Evolutionary conservation across 1,284 basidiomycete genomes (phyloP).

Genomic region (Ganoderma multipileum): DNA sequence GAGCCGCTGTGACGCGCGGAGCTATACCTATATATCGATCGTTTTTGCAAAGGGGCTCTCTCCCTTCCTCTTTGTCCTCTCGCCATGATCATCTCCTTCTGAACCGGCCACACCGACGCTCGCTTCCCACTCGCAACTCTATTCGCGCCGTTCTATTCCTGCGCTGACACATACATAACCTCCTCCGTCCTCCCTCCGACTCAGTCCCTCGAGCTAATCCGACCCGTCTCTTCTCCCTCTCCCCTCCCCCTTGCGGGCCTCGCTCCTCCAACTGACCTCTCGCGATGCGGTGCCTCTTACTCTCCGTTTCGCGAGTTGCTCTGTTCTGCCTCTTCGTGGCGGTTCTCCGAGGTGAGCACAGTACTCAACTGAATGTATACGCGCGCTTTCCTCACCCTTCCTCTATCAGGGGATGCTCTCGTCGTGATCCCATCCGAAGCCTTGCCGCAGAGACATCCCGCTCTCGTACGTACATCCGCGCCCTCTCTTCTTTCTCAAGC

Average conservation of each 20-base stretch:
- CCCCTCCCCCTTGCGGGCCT: background rate
- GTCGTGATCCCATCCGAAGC: background rate
- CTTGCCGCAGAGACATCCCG: background rate
- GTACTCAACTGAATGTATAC: too few relatives aligned
- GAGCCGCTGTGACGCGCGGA: too few relatives aligned
- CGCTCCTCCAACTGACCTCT: background rate
- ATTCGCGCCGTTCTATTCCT: background rate
- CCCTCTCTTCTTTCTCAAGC: background rate
- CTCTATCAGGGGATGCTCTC: background rate
- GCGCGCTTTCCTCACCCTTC: background rate
- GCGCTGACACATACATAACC: background rate
- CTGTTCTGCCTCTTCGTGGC: conserved; percentile 1
- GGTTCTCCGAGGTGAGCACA: background rate
- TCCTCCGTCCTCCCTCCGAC: background rate
- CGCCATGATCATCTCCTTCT: background rate
- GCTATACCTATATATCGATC: background rate
- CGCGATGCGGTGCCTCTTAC: background rate
- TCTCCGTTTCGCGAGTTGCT: background rate
- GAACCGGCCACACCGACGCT: background rate
- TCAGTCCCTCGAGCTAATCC: background rate
- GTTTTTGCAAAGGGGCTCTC: background rate
- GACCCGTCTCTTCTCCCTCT: background rate
- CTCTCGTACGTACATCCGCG: background rate
- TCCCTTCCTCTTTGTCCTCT: background rate
- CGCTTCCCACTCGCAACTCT: background rate